phyloP scores from a whole-genome alignment of 441 rosid genomes.

The Eruca vesicaria region DNA sequence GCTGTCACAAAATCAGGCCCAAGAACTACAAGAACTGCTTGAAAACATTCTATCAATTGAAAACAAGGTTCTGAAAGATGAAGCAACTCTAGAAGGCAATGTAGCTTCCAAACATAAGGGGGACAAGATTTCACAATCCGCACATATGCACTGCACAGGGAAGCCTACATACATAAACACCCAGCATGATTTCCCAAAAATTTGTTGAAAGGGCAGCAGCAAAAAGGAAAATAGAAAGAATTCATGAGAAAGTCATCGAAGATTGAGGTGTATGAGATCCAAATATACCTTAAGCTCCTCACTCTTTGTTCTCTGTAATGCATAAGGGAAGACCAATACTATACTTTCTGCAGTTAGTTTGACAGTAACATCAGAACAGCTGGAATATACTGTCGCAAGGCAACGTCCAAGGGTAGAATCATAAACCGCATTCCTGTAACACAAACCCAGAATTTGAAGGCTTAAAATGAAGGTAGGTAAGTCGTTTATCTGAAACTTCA shows the following conservation, averaged over 20 bases:
- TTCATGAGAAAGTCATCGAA: constrained; percentile 14
- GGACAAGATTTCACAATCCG: constrained; percentile 82
- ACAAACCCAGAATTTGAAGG: constrained; percentile 21
- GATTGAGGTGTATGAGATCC: constrained; percentile 27
- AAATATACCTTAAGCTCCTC: constrained; percentile 84
- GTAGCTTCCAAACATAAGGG: constrained; percentile 83
- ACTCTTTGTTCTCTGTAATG: constrained; percentile 81
- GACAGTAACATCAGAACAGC: constrained; percentile 77
- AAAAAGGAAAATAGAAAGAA: neutral
- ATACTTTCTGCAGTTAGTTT: constrained; percentile 73
- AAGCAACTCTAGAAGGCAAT: constrained; percentile 62
- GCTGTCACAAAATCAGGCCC: constrained; percentile 47
- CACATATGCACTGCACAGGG: constrained; percentile 71
- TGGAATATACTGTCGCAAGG: constrained; percentile 58
- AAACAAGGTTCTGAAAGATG: constrained; percentile 72
- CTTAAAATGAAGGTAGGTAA: constrained; percentile 24
- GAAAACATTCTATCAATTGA: constrained; percentile 74
- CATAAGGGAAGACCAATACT: constrained; percentile 55
- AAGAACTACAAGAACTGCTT: constrained; percentile 61
- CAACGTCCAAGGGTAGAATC: constrained; percentile 89
- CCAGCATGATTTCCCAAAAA: constrained; percentile 6
- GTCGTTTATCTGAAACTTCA: neutral
- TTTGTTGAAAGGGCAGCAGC: constrained; percentile 8
- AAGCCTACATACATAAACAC: constrained; percentile 53
- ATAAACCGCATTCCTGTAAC: constrained; percentile 67